phyloP scores from a whole-genome alignment of 2,329 filamentous ascomycete species.

The Hypomyces perniciosus region DNA sequence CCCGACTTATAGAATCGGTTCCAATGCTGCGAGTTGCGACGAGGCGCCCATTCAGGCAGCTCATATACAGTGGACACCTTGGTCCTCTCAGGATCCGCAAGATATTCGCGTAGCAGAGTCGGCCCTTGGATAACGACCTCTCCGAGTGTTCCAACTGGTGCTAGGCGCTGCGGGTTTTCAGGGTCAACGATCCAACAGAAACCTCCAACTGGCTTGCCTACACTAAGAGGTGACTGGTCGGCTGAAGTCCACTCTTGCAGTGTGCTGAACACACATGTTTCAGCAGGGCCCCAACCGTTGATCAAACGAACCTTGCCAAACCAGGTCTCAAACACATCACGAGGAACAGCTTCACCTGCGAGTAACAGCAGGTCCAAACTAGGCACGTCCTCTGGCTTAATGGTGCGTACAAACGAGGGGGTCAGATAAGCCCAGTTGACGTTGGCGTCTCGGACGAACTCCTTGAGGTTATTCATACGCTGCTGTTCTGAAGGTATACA shows the following conservation, averaged over 20 bases:
- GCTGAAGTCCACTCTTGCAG: neutral
- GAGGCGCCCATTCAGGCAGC: neutral
- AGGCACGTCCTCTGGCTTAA: slow-evolving; percentile 1
- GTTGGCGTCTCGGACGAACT: neutral
- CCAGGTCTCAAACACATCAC: slow-evolving; percentile 4
- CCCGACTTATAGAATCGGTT: slow-evolving; percentile 7
- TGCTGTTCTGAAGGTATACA: slow-evolving; percentile 6
- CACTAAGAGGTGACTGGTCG: slow-evolving; percentile 1
- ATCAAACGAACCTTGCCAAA: neutral
- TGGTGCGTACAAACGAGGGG: slow-evolving; percentile 1
- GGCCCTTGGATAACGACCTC: slow-evolving; percentile 9
- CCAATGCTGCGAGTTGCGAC: neutral
- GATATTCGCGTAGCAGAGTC: slow-evolving; percentile 5
- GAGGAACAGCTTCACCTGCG: slow-evolving; percentile 1
- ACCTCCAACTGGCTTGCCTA: slow-evolving; percentile 2
- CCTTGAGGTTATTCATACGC: neutral
- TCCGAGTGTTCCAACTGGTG: slow-evolving; percentile 5
- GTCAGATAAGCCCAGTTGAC: slow-evolving; percentile 5
- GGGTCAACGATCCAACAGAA: slow-evolving; percentile 12
- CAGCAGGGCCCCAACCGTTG: slow-evolving; percentile 6
- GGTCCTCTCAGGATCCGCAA: slow-evolving; percentile 1
- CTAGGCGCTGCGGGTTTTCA: neutral
- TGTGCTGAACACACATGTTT: slow-evolving; percentile 8
- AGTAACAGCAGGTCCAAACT: neutral
- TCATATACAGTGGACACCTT: slow-evolving; percentile 3